Percentiles rank a stretch among this genome's conserved stretches.
Evolutionary conservation across 495 filamentous ascomycete species (phyloP).

Genomic region (Schizothecium vesticola): DNA sequence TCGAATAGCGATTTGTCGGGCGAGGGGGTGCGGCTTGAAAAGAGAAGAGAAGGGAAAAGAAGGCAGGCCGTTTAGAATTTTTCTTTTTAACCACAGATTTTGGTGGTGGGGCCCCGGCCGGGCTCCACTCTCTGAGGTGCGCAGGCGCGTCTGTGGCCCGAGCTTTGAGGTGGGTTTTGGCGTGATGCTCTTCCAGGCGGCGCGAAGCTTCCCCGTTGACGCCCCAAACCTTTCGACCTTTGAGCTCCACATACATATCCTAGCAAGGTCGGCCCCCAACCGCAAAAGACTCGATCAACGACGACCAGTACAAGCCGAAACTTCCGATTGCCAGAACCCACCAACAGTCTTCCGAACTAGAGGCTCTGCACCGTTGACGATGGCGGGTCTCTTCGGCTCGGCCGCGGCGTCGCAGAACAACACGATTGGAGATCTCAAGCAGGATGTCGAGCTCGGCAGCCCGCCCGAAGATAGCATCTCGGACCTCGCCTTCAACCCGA

Average conservation of each 20-base stretch:
- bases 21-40: constrained; percentile 65
- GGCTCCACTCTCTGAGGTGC: neutral
- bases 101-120: constrained; percentile 4
- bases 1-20: constrained; percentile 99
- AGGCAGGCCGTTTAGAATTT: constrained; percentile 16
- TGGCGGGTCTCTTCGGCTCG: constrained; percentile 66
- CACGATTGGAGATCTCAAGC: constrained; percentile 83
- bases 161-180: neutral
- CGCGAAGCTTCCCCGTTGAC: neutral
- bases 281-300: neutral
- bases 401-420: constrained; percentile 47
- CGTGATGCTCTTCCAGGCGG: neutral
- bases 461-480: constrained; percentile 84
- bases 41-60: constrained; percentile 28
- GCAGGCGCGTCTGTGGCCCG: constrained; percentile 4
- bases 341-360: neutral
- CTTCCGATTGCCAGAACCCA: neutral
- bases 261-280: neutral
- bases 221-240: neutral
- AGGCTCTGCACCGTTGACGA: constrained; percentile 21
- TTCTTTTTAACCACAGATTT: constrained; percentile 18
- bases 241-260: neutral
- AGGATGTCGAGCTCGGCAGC: constrained; percentile 71
- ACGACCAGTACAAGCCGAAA: neutral
- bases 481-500: constrained; percentile 69